phyloP scores from a whole-genome alignment of 768 basidiomycete genomes.

The Phylloporus sp. region DNA sequence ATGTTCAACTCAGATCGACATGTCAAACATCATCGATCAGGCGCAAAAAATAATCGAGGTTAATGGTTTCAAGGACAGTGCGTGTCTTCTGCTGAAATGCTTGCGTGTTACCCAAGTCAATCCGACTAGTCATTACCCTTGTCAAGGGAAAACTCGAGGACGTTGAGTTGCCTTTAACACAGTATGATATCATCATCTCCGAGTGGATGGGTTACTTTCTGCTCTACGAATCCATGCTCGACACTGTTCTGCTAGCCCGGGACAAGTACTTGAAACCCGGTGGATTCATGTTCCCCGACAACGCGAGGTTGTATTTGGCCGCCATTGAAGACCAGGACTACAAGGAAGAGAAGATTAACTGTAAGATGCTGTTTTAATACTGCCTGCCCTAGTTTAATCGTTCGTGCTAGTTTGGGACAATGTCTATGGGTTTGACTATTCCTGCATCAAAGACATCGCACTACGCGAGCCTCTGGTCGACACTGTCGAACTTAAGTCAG shows the following conservation, averaged over 20 bases:
- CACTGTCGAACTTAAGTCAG: constrained; percentile 95
- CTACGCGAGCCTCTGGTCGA: constrained; percentile 95
- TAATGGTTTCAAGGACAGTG: constrained; percentile 95
- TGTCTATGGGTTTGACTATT: constrained; percentile 99
- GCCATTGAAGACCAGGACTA: constrained; percentile 99
- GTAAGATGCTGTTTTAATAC: constrained; percentile 37
- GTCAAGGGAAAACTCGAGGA: constrained; percentile 99
- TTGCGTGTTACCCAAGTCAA: constrained; percentile 2
- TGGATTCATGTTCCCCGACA: constrained; percentile 95
- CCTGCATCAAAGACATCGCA: constrained; percentile 98
- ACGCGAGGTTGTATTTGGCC: constrained; percentile 85
- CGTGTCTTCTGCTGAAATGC: constrained; percentile 29
- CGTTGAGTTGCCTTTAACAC: constrained; percentile 75
- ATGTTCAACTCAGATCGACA: constrained; percentile 72
- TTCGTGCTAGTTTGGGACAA: constrained; percentile 87
- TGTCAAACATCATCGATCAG: constrained; percentile 99
- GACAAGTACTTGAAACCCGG: constrained; percentile 93
- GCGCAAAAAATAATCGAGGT: constrained; percentile 95
- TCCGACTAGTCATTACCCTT: constrained; percentile 74
- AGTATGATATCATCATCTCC: constrained; percentile 98
- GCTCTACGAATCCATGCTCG: constrained; percentile 98
- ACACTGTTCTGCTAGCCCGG: constrained; percentile 93
- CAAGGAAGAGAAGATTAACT: constrained; percentile 99
- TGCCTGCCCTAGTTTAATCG: constrained; percentile 2
- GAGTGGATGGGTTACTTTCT: constrained; percentile 99